Conservation (phyloP, 805 yeast species). For the Cyberlindnera mrakii region DNA sequence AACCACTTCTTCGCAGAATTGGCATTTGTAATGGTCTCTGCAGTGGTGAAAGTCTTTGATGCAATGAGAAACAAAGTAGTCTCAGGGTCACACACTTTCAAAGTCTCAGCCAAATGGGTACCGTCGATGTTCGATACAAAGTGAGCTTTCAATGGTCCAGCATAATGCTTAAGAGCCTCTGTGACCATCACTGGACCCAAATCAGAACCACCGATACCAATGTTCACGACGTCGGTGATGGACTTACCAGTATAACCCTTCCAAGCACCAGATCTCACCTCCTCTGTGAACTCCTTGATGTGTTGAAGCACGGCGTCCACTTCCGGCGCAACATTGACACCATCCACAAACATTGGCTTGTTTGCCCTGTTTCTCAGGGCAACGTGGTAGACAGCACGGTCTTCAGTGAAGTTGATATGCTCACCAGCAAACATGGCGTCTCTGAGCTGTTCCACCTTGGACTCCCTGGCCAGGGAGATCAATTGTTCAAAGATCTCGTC, state of each 20-base stretch:
- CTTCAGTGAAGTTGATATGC: conserved; percentile 93
- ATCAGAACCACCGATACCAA: conserved; percentile 99
- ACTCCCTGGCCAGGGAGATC: conserved; percentile 80
- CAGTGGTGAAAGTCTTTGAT: conserved; percentile 98
- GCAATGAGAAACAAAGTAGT: conserved; percentile 90
- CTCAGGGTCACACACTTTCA: conserved; percentile 75
- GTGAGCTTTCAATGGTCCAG: conserved; percentile 71
- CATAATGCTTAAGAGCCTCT: conserved; percentile 91
- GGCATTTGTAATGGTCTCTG: conserved; percentile 96
- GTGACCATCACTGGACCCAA: conserved; percentile 99
- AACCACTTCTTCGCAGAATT: conserved; percentile 95
- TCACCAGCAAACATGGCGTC: conserved; percentile 90
- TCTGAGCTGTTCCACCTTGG: conserved; percentile 79
- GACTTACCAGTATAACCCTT: conserved; percentile 94
- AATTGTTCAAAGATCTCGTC: conserved; percentile 70
- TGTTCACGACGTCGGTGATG: conserved; percentile 91
- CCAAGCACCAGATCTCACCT: conserved; percentile 91
- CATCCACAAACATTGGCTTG: conserved; percentile 84
- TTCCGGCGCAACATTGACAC: conserved; percentile 82
- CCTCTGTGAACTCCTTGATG: conserved; percentile 92
- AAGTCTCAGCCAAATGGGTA: conserved; percentile 88
- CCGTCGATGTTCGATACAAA: conserved; percentile 99
- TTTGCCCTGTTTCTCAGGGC: conserved; percentile 92
- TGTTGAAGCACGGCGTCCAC: conserved; percentile 89
- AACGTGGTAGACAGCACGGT: conserved; percentile 93